Evolutionary conservation across 768 basidiomycete genomes (phyloP).

Genomic region (Mrakia frigida): DNA sequence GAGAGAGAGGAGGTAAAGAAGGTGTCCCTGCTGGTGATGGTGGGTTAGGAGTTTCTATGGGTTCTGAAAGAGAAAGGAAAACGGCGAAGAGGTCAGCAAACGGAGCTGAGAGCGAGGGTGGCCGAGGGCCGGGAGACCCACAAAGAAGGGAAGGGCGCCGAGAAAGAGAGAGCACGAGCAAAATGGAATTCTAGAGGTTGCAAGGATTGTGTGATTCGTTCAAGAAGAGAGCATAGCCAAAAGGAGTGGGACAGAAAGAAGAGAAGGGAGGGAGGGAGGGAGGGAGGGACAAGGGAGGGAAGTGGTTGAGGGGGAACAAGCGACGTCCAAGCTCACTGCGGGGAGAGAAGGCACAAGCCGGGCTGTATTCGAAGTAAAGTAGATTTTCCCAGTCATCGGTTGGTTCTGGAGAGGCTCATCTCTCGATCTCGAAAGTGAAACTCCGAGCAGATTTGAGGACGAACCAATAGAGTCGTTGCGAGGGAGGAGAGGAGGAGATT

Average conservation of each 20-base stretch:
- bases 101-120: not conserved
- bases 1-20: not conserved
- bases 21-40: not conserved
- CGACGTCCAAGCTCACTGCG: not conserved
- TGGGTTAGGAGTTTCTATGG: not conserved
- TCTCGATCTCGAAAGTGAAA: too few relatives aligned
- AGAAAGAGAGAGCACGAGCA: not conserved
- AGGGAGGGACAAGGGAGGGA: not conserved
- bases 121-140: too few relatives aligned
- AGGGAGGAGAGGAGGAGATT: too few relatives aligned
- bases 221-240: not conserved
- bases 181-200: not conserved
- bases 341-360: too few relatives aligned
- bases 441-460: too few relatives aligned
- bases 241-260: too few relatives aligned
- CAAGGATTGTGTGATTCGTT: not conserved
- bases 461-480: too few relatives aligned
- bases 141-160: not conserved
- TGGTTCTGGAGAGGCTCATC: too few relatives aligned
- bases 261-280: not conserved
- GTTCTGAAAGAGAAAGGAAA: not conserved
- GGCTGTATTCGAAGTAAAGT: too few relatives aligned
- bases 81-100: not conserved
- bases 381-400: too few relatives aligned
- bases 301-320: not conserved